Evolutionary conservation across 2,329 filamentous ascomycete genomes (phyloP).

Genomic region (Phyllosticta paracitricarpa): DNA sequence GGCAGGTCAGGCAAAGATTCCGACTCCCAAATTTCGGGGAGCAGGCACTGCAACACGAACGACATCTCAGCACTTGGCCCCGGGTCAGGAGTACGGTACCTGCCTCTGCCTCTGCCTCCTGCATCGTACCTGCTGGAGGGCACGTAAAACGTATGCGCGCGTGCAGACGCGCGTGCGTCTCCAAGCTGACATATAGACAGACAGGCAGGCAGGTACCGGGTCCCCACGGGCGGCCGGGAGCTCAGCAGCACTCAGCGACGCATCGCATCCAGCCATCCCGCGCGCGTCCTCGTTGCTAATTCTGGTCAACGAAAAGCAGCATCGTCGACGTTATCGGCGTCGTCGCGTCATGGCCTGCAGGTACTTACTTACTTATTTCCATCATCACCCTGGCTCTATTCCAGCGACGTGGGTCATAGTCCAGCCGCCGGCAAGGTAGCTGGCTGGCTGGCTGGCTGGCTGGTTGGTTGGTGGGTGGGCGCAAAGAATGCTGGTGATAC

Average conservation of each 20-base stretch:
- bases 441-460: no score
- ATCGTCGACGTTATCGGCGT: not conserved
- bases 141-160: not conserved
- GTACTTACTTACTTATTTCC: no score
- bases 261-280: not conserved
- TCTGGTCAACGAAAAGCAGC: not conserved
- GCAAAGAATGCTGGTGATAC: not conserved
- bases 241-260: not conserved
- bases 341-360: not conserved
- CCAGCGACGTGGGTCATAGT: not conserved
- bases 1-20: not conserved
- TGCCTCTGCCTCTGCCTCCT: not conserved
- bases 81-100: not conserved
- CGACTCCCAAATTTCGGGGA: not conserved
- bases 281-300: not conserved
- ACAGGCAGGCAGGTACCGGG: not conserved
- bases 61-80: no score
- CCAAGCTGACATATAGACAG: not conserved
- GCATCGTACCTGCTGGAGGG: not conserved
- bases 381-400: not conserved
- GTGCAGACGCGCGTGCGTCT: not conserved
- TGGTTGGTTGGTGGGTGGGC: no score
- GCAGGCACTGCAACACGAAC: not conserved
- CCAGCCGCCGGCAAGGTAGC: no score
- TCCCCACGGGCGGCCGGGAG: not conserved